These are phyloP conservation scores for Termitomyces sp. DNA, from an alignment of 768 basidiomycete species.

Conservation along the genomic window DNA sequence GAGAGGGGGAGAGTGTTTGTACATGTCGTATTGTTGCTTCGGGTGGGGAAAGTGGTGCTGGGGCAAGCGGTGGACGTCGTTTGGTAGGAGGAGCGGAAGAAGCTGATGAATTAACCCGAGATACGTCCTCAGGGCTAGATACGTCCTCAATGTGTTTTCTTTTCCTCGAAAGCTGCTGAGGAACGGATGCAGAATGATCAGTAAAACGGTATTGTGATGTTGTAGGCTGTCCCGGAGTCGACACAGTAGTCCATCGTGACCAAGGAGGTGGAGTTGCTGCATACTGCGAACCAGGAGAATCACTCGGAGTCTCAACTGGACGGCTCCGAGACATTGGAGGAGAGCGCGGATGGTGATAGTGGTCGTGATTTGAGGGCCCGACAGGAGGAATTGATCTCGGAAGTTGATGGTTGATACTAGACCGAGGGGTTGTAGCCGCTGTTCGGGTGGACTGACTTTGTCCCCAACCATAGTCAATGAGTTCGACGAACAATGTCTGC, in stretches of 20 bases:
- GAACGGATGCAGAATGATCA: slow-evolving; percentile 25
- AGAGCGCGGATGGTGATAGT: slow-evolving; percentile 11
- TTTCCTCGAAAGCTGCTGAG: slow-evolving; percentile 34
- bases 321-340: slow-evolving; percentile 14
- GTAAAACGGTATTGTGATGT: slow-evolving; percentile 34
- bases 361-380: slow-evolving; percentile 11
- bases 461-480: slow-evolving; percentile 56
- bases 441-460: slow-evolving; percentile 33
- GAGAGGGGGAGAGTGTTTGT: slow-evolving; percentile 53
- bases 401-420: slow-evolving; percentile 17
- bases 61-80: slow-evolving; percentile 27
- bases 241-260: slow-evolving; percentile 42
- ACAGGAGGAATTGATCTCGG: slow-evolving; percentile 11
- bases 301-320: slow-evolving; percentile 5
- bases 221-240: slow-evolving; percentile 40
- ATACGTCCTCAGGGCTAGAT: slow-evolving; percentile 19
- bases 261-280: slow-evolving; percentile 34
- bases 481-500: slow-evolving; percentile 69
- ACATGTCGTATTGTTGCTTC: slow-evolving; percentile 25
- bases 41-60: slow-evolving; percentile 21
- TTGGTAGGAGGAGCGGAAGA: slow-evolving; percentile 26
- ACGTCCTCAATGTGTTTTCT: slow-evolving; percentile 38
- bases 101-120: slow-evolving; percentile 17
- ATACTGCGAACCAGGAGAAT: slow-evolving; percentile 17
- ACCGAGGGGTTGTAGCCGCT: slow-evolving; percentile 16